phyloP scores from a whole-genome alignment of 257 asterid species.

The Henckelia pumila region DNA sequence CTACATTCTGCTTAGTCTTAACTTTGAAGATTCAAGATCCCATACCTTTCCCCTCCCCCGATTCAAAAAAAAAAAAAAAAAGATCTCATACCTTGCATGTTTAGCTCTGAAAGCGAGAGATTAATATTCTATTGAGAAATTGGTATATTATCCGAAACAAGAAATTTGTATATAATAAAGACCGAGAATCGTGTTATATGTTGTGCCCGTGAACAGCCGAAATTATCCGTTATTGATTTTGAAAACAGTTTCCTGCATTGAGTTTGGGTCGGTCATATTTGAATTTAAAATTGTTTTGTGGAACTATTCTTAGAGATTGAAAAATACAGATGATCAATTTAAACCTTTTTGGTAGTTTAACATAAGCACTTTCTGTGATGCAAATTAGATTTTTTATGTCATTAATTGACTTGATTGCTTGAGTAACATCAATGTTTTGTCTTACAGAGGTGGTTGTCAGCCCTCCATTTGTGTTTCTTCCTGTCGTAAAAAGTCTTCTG shows the following conservation, averaged over 20 bases:
- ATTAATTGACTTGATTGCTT: neutral
- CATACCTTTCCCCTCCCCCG: no score
- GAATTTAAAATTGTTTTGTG: neutral
- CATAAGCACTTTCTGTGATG: neutral
- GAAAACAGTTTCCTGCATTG: neutral
- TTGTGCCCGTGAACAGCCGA: no score
- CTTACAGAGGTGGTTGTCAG: constrained; percentile 44
- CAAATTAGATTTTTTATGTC: neutral
- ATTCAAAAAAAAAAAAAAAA: no score
- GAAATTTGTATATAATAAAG: neutral
- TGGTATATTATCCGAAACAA: no score
- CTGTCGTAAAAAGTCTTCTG: constrained; percentile 35
- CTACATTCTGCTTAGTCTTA: neutral
- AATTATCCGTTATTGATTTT: no score
- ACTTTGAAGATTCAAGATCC: neutral
- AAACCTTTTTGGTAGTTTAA: neutral
- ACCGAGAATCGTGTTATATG: neutral
- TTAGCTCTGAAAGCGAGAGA: neutral
- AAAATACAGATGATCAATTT: neutral
- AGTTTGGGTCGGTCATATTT: neutral
- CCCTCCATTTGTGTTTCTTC: constrained; percentile 45
- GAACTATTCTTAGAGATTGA: neutral
- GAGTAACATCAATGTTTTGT: neutral
- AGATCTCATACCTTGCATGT: neutral
- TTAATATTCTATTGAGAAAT: neutral